These are phyloP conservation scores for Mortierella sp. DNA, from an alignment of 371 early-diverging fungal species.

Conservation along the genomic window DNA sequence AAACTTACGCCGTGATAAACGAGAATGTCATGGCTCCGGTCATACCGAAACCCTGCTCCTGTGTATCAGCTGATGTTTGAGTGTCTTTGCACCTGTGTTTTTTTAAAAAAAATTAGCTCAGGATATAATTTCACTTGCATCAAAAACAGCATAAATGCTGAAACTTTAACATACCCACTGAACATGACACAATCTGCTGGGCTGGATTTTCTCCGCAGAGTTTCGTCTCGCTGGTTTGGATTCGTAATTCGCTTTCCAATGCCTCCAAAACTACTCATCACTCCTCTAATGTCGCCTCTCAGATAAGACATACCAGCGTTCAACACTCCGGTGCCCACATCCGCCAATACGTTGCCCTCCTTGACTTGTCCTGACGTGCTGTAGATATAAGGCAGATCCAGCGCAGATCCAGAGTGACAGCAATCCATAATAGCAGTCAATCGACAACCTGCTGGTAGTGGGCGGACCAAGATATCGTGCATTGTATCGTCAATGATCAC, in stretches of 20 bases:
- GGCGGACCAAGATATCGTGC: constrained; percentile 85
- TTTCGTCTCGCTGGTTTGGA: constrained; percentile 56
- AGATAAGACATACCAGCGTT: constrained; percentile 68
- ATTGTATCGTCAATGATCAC: constrained; percentile 89
- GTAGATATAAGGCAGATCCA: constrained; percentile 92
- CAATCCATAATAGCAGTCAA: constrained; percentile 51
- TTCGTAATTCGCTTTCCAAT: constrained; percentile 62
- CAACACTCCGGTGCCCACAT: constrained; percentile 62
- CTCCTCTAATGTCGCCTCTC: constrained; percentile 65
- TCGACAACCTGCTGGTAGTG: constrained; percentile 63
- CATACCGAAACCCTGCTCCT: constrained; percentile 68
- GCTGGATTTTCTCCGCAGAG: constrained; percentile 66
- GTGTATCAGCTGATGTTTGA: constrained; percentile 91
- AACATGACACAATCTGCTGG: constrained; percentile 89
- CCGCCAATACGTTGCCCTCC: constrained; percentile 64
- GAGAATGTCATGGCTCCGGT: constrained; percentile 94
- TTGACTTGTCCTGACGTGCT: constrained; percentile 77
- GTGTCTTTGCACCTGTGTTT: constrained; percentile 82
- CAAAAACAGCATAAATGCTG: neutral
- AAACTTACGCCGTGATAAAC: constrained; percentile 71
- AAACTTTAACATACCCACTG: constrained; percentile 65
- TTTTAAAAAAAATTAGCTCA: neutral
- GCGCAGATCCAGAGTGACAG: constrained; percentile 67
- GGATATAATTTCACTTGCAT: too few species aligned
- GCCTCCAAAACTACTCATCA: constrained; percentile 59